Evolutionary conservation across 2,329 filamentous ascomycete genomes (phyloP), one percentile per base, ranked within the genome.

Genomic region (Fusarium udum): DNA sequence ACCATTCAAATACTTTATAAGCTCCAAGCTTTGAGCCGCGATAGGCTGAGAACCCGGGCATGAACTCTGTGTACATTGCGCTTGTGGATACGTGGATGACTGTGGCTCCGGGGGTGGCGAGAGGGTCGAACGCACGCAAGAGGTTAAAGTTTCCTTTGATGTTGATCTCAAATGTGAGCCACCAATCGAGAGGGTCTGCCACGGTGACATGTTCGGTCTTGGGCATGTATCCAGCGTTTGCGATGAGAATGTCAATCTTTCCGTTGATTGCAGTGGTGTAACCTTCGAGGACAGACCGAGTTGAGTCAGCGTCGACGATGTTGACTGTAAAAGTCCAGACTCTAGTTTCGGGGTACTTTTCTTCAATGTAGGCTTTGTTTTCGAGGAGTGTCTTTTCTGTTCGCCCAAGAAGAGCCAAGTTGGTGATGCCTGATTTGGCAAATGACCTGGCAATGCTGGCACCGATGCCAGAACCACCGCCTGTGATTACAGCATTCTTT

Each of bases 401-500:
- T 8, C 86, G 84, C 24, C 82, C 85, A 1, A 84, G 70, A 46
- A 88, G 79, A 46, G 82, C 80, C 32, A 87, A 72, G 16, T 79
- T 78, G 16, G 77, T 60, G 16, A 84, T 81, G 0, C 80, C 81
- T 1, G 86, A 87, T 15, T 77, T 67, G 22, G 82, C 79, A 72
- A 87, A 93, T 45, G 90, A 83, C 57, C 86, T 84, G 9, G 91
- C 90, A 15, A 92, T 87, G 3, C 89, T 87, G 60, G 89, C 88
- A 4, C 91, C 91, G 51, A 93, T 88, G 31, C 91, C 90, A 2
- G 86, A 87, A 8, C 88, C 88, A 16, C 87, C 91, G 31, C 91
- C 91, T 7, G 90, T 92, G 77, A 93, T 90, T 22, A 93, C 83
- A 14, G 91, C 89, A 24, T 85, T 89, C 32, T 79, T 79, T 9